Conservation (phyloP, 1,139 yeast genomes). For the Hyphopichia pseudoburtonii region DNA sequence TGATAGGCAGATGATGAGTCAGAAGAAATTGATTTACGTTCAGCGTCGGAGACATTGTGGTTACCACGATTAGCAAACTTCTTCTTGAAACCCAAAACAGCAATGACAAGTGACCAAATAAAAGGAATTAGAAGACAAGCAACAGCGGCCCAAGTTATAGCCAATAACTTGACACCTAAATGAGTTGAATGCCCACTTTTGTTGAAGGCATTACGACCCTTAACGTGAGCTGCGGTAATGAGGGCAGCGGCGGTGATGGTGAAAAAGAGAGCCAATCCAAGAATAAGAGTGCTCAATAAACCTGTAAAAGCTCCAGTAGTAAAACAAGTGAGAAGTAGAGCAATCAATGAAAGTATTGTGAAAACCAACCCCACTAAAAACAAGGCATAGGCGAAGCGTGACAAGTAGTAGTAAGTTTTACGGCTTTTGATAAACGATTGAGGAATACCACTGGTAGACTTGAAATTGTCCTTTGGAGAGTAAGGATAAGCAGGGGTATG, state of each 20-base stretch:
- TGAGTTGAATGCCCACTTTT: conserved; percentile 45
- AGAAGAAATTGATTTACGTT: background rate
- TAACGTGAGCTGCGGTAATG: conserved; percentile 63
- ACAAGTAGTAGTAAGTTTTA: conserved; percentile 56
- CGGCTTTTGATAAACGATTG: conserved; percentile 42
- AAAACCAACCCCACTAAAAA: conserved; percentile 59
- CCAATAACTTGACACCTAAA: conserved; percentile 61
- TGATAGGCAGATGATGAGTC: conserved; percentile 5
- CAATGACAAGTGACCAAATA: conserved; percentile 7
- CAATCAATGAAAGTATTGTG: conserved; percentile 47
- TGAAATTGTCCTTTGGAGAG: conserved; percentile 62
- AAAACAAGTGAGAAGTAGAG: conserved; percentile 25
- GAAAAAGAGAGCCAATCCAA: conserved; percentile 51
- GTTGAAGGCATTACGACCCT: conserved; percentile 58
- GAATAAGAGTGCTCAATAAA: conserved; percentile 14
- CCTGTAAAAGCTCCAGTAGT: conserved; percentile 25
- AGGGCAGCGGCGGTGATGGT: conserved; percentile 58
- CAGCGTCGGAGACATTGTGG: background rate
- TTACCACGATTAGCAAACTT: background rate
- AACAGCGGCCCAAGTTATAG: conserved; percentile 63
- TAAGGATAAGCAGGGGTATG: conserved; percentile 62
- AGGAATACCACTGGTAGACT: conserved; percentile 46
- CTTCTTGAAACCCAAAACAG: conserved; percentile 6
- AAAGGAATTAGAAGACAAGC: conserved; percentile 39
- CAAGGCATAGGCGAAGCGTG: conserved; percentile 71